Evolutionary conservation across 257 asterid genomes (phyloP), one percentile per base, ranked within the genome.

Genomic region (Echites panduratus): DNA sequence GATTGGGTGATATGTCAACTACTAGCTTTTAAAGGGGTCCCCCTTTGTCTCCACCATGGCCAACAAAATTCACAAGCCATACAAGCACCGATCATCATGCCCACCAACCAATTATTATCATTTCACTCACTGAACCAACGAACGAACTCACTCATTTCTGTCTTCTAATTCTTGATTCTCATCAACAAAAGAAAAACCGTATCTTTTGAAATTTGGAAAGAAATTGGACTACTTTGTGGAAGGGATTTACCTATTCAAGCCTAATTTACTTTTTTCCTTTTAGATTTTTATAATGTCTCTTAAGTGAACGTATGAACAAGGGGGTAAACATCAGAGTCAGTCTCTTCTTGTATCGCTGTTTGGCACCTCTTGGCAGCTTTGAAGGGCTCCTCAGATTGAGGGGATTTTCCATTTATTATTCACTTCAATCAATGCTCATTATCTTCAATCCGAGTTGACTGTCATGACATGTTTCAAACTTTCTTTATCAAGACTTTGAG

Each of bases 41-140:
- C 81, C 67, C 47, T 73, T 13, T 78, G 82, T 78, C 82, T 78
- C 76, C 76, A 32, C 61, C 53, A 56, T 69, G 75, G 63, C 49
- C 56, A 61, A 40, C 82, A 78, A 58, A 48, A 58, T 29, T 70
- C 68, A 70, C 38, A 70, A 70, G 32, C 43, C 44, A 57, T 26
- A 68, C 79, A 68, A 47, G 52, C 59, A 68, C 74, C 65, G 54
- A 59, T 75, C 64, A 69, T 69, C 70, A 75, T 45, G 74, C 68
- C 69, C 70, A 75, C 70, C 79, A 58, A 75, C 61, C 74, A 75
- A 75, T 57, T 68, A 68, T 58, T 67, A 75, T 68, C 68, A 44
- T 49, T 40, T 35, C 59, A 44, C 65, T 53, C 70, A n/a, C 16
- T 58, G 40, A 58, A 58, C 64, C 64, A 58, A 58, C 64, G 27